Evolutionary conservation across 208 protist species (phyloP).

Genomic region (Naegleria lovaniensis): DNA sequence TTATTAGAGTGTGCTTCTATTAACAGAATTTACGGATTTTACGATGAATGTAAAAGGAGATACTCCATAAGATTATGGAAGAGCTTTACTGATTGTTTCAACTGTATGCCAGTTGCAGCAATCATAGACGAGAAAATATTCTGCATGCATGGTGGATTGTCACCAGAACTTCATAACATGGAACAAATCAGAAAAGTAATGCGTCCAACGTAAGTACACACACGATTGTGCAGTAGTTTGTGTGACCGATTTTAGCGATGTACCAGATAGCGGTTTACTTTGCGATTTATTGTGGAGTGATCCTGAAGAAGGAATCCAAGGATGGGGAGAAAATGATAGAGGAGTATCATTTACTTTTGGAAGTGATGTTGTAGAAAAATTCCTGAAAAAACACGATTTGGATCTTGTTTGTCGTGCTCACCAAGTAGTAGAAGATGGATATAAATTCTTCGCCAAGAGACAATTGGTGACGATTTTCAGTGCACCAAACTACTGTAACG

Average conservation of each 20-base stretch:
- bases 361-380: slow-evolving; percentile 91
- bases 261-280: slow-evolving; percentile 93
- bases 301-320: slow-evolving; percentile 83
- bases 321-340: slow-evolving; percentile 74
- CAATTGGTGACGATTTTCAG: slow-evolving; percentile 99
- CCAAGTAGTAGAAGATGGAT: slow-evolving; percentile 97
- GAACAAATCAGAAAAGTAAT: slow-evolving; percentile 85
- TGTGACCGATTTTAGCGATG: slow-evolving; percentile 51
- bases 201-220: slow-evolving; percentile 68
- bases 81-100: slow-evolving; percentile 97
- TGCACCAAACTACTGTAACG: slow-evolving; percentile 99
- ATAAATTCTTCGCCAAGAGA: slow-evolving; percentile 98
- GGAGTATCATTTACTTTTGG: slow-evolving; percentile 96
- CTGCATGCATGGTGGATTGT: slow-evolving; percentile 97
- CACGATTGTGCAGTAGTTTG: neutral
- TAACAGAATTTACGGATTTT: slow-evolving; percentile 99
- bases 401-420: slow-evolving; percentile 98
- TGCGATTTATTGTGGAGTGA: slow-evolving; percentile 99
- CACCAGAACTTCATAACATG: slow-evolving; percentile 86
- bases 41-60: slow-evolving; percentile 93
- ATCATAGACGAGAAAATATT: slow-evolving; percentile 99
- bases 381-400: slow-evolving; percentile 96
- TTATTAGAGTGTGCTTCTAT: slow-evolving; percentile 96
- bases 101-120: slow-evolving; percentile 97
- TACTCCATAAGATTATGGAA: slow-evolving; percentile 98